Conservation (phyloP, 1,284 basidiomycete genomes). For the Austropuccinia psidii region DNA sequence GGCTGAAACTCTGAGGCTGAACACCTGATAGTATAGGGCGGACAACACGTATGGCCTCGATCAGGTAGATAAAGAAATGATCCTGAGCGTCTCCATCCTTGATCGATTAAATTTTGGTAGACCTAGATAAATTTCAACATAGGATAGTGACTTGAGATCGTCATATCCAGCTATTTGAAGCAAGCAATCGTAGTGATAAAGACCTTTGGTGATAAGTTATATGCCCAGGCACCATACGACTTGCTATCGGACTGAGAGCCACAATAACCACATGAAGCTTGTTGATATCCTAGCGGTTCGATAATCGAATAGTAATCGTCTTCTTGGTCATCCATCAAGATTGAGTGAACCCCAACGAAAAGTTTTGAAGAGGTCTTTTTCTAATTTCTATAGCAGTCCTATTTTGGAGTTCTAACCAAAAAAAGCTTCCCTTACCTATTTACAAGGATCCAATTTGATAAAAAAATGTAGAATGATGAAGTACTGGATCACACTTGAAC, state of each 20-base stretch:
- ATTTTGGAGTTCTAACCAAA: no score
- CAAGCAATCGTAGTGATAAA: not conserved
- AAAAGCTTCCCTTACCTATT: no score
- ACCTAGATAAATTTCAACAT: conserved; percentile 42
- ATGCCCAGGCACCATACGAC: conserved; percentile 17
- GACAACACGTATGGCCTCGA: conserved; percentile 72
- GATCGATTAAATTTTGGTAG: conserved; percentile 61
- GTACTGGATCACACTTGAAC: no score
- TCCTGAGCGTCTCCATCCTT: conserved; percentile 82
- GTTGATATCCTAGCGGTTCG: not conserved
- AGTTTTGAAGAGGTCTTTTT: no score
- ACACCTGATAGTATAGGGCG: conserved; percentile 81
- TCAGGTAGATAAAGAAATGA: conserved; percentile 64
- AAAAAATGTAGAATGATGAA: no score
- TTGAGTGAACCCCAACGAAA: no score
- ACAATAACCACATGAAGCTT: conserved; percentile 23
- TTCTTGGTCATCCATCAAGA: no score
- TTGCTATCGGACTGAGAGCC: conserved; percentile 1
- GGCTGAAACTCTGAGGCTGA: conserved; percentile 39
- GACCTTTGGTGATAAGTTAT: conserved; percentile 17
- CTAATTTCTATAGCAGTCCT: no score
- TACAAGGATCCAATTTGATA: no score
- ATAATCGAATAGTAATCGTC: conserved; percentile 15
- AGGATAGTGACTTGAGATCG: not conserved
- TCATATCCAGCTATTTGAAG: not conserved